Base-by-base conservation (phyloP, 2,329 filamentous ascomycete genomes). In the Alternaria sp. region DNA sequence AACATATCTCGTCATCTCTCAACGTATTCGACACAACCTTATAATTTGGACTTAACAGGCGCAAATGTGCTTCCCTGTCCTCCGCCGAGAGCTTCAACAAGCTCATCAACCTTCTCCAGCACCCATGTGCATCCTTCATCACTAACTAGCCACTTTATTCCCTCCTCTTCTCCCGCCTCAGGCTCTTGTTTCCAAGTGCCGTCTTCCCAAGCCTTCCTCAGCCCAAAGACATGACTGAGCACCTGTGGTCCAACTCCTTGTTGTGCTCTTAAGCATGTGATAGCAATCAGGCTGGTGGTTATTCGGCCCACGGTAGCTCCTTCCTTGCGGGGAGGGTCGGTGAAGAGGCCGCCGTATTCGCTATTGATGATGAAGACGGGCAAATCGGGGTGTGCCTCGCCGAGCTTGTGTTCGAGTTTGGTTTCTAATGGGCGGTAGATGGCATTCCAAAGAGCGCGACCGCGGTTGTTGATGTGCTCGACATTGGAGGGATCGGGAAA, bases 181-280 rank as follows among this genome's bases (percentile, higher is more conserved):
- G 72, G 70, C 59, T 86, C 85, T 55, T 80, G 77, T 41, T 80
- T 85, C 78, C 79, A 85, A 20, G 82, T 83, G 1, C 90, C 91
- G 77, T 93, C 89, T 67, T 91, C 88, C 55, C 91, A 84, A 1
- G 88, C 91, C 82, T 96, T 96, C 62, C 91, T 81, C 79, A 96
- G 76, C 0, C 93, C 93, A 81, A 94, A 95, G 0, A 96, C 85
- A 79, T 96, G 93, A 69, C 90, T 93, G 18, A 91, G 81, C 12
- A 96, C 92, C 83, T 96, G 93, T 1, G 92, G 93, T 0, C 89
- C 93, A 0, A 96, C 93, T 0, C 93, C 93, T 10, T 90, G 92
- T 84, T 96, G 93, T 47, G 92, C 87, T 4, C 93, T 82, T 77
- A 96, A 78, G 72, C 92, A 94, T 6, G 92, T 85, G 28, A 96